Base-by-base conservation (phyloP, 73 alveolate genomes). In the Urostyla sp. region DNA sequence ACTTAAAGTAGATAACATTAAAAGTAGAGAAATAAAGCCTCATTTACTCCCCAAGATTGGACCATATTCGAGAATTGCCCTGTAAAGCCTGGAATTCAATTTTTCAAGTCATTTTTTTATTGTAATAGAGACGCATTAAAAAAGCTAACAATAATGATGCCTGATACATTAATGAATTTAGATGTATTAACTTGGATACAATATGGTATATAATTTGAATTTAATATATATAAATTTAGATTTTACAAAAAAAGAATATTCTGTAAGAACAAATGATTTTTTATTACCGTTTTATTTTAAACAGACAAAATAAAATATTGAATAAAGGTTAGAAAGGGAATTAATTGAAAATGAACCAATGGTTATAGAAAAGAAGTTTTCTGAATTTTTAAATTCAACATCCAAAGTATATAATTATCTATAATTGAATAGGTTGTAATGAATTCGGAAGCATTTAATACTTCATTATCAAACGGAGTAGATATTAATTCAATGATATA, bases 251-350 rank as follows among this genome's bases (percentile, higher is more conserved):
- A 63, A 40, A 21, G 44, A 43, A 24, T 63, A 38, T 63, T 21
- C 43, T 20, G 60, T 63, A 13, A 63, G 79, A 43, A 43, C 79
- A 20, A 63, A 63, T 63, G 79, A 63, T 48, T 63, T 63, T 63
- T 43, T 63, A 8, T 50, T 63, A 11, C 79, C 79, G n/a, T 63
- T 63, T 40, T 63, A 63, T 40, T 63, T 63, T 3, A 63, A 60
- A 23, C 37, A 63, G 30, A 63, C 58, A 43, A 63, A 63, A 23
- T 3, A 5, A 5, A n/a, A 26, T 3, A 63, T 63, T 1, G 79
- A 63, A 23, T 8, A 23, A 37, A 43, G 44, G 20, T 50, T 43
- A 16, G 18, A 63, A 20, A 4, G 2, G 5, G 79, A 63, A 20
- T 37, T 63, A 34, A 63, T 1, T 10, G 37, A 60, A 60, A 50